Conservation (phyloP, 148 eudicot species). For the Simmondsia chinensis region DNA sequence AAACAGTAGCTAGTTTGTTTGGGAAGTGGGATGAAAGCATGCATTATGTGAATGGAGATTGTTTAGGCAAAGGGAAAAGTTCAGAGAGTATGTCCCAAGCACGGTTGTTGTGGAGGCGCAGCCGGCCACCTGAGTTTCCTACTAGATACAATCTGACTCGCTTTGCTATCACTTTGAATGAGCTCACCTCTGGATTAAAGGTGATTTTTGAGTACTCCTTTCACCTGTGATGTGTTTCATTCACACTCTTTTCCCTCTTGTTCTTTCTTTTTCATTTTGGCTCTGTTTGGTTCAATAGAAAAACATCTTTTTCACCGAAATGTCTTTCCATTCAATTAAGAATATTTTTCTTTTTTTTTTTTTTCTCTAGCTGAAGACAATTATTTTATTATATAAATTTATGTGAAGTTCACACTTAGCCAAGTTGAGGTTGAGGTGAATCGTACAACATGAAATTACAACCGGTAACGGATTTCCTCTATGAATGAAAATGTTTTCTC, state of each 20-base stretch:
- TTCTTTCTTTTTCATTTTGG: too few species aligned
- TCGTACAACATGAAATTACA: too few species aligned
- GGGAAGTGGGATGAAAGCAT: slow-evolving; percentile 99
- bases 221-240: not conserved
- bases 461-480: too few species aligned
- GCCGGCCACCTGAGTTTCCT: slow-evolving; percentile 67
- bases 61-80: slow-evolving; percentile 70
- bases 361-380: too few species aligned
- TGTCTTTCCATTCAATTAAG: too few species aligned
- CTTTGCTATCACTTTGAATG: slow-evolving; percentile 89
- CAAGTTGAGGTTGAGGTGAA: too few species aligned
- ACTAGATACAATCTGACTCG: slow-evolving; percentile 92
- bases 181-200: slow-evolving; percentile 80
- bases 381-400: too few species aligned
- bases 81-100: slow-evolving; percentile 39
- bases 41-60: slow-evolving; percentile 75
- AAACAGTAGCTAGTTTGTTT: slow-evolving; percentile 70
- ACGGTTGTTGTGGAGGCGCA: slow-evolving; percentile 78
- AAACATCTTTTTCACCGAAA: too few species aligned
- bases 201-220: slow-evolving; percentile 18
- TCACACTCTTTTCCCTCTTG: not conserved
- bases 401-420: too few species aligned
- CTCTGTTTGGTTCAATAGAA: too few species aligned
- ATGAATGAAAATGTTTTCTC: too few species aligned
- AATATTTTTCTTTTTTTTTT: too few species aligned